phyloP scores from a whole-genome alignment of 2,329 filamentous ascomycete species.

The Fusarium pilosicola region DNA sequence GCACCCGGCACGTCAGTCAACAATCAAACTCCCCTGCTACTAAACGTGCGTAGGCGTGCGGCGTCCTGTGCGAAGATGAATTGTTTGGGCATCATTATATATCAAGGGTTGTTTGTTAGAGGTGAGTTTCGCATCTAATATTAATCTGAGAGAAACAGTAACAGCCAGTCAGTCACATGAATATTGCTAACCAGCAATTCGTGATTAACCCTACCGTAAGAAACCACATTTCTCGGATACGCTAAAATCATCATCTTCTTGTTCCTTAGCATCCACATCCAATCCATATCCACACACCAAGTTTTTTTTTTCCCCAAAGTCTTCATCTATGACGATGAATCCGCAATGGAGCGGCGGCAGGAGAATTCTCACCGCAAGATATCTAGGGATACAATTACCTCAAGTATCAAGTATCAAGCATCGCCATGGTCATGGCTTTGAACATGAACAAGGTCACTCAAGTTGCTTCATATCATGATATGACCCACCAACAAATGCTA shows the following conservation, averaged over 20 bases:
- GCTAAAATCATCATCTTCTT: background rate
- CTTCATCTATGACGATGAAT: constrained; percentile 26
- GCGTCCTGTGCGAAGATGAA: constrained; percentile 26
- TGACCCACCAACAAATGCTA: background rate
- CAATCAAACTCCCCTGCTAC: constrained; percentile 25
- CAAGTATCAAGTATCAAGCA: background rate
- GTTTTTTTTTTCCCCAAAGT: background rate
- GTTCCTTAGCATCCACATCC: constrained; percentile 2
- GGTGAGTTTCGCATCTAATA: constrained; percentile 6
- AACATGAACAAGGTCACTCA: background rate
- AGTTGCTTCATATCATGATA: constrained; percentile 7
- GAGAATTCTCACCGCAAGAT: constrained; percentile 13
- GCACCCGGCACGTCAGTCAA: constrained; percentile 25
- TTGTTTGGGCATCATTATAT: constrained; percentile 14
- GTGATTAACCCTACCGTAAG: background rate
- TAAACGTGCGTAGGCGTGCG: constrained; percentile 6
- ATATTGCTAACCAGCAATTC: background rate
- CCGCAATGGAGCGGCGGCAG: background rate
- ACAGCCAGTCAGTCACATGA: background rate
- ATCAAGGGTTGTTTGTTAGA: constrained; percentile 3
- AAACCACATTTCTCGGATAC: constrained; percentile 3
- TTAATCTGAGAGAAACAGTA: background rate
- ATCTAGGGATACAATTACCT: constrained; percentile 16
- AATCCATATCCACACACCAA: background rate
- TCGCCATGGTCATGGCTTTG: background rate